These are phyloP conservation scores for Claviceps sp. DNA, from an alignment of 2,329 filamentous ascomycete species.

Conservation along the genomic window DNA sequence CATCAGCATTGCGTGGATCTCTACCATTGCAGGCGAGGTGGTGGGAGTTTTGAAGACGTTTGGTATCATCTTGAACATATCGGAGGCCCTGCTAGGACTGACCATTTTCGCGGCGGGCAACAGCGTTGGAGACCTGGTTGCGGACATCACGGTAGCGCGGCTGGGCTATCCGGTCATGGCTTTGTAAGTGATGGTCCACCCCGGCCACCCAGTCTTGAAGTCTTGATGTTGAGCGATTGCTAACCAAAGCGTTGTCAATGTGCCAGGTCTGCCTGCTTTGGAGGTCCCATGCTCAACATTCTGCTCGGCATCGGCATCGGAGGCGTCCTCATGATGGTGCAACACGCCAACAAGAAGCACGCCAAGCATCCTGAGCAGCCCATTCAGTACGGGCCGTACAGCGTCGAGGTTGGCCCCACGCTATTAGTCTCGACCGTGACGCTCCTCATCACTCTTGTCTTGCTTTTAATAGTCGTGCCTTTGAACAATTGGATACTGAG, in stretches of 20 bases:
- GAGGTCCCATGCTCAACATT: conserved; percentile 97
- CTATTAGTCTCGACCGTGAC: conserved; percentile 77
- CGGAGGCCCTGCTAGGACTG: conserved; percentile 83
- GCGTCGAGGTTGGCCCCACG: conserved; percentile 72
- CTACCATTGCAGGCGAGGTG: conserved; percentile 87
- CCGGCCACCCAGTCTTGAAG: background rate
- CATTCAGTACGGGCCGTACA: conserved; percentile 60
- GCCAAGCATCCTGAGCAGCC: conserved; percentile 52
- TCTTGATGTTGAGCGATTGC: background rate
- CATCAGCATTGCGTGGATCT: conserved; percentile 92
- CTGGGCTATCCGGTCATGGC: conserved; percentile 97
- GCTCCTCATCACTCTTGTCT: conserved; percentile 64
- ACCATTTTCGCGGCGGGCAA: conserved; percentile 97
- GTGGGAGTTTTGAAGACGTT: conserved; percentile 89
- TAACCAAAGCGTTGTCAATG: background rate
- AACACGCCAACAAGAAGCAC: conserved; percentile 51
- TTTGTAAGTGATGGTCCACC: conserved; percentile 32
- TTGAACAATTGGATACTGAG: conserved; percentile 78
- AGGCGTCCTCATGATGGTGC: conserved; percentile 75
- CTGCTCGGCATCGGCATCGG: conserved; percentile 86
- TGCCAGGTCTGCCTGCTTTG: conserved; percentile 72
- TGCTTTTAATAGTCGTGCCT: conserved; percentile 69
- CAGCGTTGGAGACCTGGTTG: conserved; percentile 84
- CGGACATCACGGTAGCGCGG: conserved; percentile 84
- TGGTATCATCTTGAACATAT: conserved; percentile 83